Conservation (phyloP, 805 yeast genomes). For the Blastobotrys parvus region DNA sequence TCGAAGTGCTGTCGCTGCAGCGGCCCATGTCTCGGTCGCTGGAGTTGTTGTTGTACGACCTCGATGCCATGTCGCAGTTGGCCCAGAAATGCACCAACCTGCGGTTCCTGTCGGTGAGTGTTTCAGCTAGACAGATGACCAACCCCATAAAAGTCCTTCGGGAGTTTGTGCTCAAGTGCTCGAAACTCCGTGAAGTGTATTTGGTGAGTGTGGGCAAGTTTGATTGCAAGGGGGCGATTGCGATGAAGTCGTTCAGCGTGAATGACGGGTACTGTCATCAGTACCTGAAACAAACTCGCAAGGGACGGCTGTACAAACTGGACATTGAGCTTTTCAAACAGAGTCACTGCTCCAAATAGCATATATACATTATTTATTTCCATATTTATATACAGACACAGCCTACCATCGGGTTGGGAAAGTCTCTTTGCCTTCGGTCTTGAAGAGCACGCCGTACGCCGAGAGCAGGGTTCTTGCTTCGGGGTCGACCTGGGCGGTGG, state of each 20-base stretch:
- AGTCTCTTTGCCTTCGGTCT: slow-evolving; percentile 37
- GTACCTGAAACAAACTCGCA: background rate
- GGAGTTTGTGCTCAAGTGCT: background rate
- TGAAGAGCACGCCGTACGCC: slow-evolving; percentile 74
- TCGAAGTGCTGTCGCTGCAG: slow-evolving; percentile 3
- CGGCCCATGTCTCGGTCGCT: background rate
- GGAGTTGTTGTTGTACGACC: slow-evolving; percentile 3
- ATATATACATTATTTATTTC: background rate
- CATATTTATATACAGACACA: slow-evolving; percentile 2
- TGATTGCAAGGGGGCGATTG: background rate
- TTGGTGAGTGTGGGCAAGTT: background rate
- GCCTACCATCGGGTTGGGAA: slow-evolving; percentile 20
- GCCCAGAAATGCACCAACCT: background rate
- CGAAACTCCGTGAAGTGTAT: background rate
- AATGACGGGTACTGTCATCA: background rate
- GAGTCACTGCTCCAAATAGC: background rate
- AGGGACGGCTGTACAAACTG: background rate
- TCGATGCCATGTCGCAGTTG: background rate
- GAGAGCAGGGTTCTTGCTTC: slow-evolving; percentile 83
- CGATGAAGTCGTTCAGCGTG: background rate
- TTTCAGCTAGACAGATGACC: background rate
- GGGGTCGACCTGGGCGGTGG: slow-evolving; percentile 81
- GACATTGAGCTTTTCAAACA: no score
- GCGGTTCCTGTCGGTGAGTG: background rate
- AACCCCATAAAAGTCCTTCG: slow-evolving; percentile 2